A percentile compares a stretch with the other conserved stretches of the same genome.
Evolutionary conservation across 140 eudicot genomes (phyloP).

Genomic region (Anethum foeniculum): DNA sequence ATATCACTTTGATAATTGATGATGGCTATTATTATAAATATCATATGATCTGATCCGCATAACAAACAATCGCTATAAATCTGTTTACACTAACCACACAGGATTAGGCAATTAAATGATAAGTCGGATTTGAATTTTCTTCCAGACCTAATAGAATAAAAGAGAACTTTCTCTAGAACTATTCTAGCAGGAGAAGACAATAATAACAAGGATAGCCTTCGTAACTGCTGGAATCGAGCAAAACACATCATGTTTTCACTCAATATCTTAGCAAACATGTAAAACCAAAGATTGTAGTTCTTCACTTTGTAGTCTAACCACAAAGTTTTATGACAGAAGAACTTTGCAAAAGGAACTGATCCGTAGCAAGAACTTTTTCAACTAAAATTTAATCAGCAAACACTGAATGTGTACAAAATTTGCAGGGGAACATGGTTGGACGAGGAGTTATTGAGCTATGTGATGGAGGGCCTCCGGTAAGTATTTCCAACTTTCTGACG

Average conservation of each 20-base stretch:
- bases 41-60: background rate
- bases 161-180: background rate
- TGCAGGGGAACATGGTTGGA: conserved; percentile 84
- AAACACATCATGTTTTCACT: background rate
- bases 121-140: background rate
- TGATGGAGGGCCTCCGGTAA: conserved; percentile 90
- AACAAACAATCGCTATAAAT: background rate
- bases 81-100: background rate
- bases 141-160: background rate
- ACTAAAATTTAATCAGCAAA: background rate
- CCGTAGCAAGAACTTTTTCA: background rate
- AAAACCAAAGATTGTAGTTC: background rate
- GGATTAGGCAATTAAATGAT: background rate
- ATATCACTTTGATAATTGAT: background rate
- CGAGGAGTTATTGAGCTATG: conserved; percentile 84
- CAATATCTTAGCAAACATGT: background rate
- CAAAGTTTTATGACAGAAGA: background rate
- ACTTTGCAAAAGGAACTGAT: background rate
- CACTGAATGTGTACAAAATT: background rate
- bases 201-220: background rate
- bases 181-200: background rate
- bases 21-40: background rate
- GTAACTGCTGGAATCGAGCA: background rate
- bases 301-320: background rate
- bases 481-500: conserved; percentile 6